Base-by-base conservation (phyloP, 2,329 filamentous ascomycete species). In the Phyllosticta ampelicida region DNA sequence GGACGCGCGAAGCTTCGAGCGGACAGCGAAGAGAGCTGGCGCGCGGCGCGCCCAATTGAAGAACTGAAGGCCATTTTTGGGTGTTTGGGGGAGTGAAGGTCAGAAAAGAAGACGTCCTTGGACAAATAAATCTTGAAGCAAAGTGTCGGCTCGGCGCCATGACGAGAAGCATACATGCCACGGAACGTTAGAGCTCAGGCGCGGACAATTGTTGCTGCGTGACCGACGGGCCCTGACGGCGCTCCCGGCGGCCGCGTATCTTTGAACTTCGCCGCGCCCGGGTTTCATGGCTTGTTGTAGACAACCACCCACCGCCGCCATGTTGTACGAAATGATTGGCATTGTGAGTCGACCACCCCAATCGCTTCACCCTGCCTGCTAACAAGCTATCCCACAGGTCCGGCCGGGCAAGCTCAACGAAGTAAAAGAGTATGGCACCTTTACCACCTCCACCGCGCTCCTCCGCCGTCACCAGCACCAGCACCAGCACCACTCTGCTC, bases 321-420 rank as follows among this genome's bases (percentile, higher is more conserved):
- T 99, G 94, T 79, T 99, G 77, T 99, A 99, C 80, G 94, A 99
- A 78, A 79, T 97, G 70, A 94, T 99, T 74, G 94, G 89, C 73
- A 86, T 96, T 76, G 94, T 96, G 77, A 68, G 86, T 77, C 10
- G 54, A 8, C 13, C 16, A n/a, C 20, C 9, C 23, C 13, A 28
- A 8, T 18, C 20, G 5, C n/a, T 23, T 8, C 13, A 20, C 3
- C 49, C 16, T 1, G 6, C 11, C 3, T 19, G 51, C 55, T 58
- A 20, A 58, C 18, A 44, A 6, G 5, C 49, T 44, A 36, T 10
- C 51, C 23, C 48, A 21, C 70, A 97, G 94, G 90, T 95, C 77
- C 92, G 94, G 70, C 89, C 90, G 65, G 89, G 89, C 80, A 92
- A 84, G 75, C 77, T 96, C 71, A 78, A 80, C 71, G 92, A 97